Percentiles rank a stretch among this genome's conserved stretches.
phyloP scores from a whole-genome alignment of 164 flowering plant species.

The Tetracentron sinense region DNA sequence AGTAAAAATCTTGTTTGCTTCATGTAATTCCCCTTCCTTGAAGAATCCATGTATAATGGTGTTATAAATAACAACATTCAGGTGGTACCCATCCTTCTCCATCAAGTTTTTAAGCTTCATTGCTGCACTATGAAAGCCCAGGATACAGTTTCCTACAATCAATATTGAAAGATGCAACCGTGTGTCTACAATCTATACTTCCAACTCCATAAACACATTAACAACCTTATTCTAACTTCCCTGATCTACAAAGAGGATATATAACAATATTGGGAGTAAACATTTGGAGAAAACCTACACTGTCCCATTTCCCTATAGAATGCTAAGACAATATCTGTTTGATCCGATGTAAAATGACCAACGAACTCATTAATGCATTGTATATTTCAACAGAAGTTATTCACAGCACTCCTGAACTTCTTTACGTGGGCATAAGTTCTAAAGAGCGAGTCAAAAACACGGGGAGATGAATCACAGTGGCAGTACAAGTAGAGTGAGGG shows the following conservation, averaged over 20 bases:
- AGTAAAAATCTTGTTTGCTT: conserved; percentile 53
- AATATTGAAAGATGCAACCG: conserved; percentile 54
- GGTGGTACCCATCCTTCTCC: conserved; percentile 46
- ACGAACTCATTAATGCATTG: conserved; percentile 69
- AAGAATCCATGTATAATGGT: conserved; percentile 67
- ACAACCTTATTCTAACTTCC: conserved; percentile 64
- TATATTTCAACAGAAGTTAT: conserved; percentile 65
- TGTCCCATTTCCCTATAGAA: conserved; percentile 66
- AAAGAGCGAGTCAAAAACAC: conserved; percentile 73
- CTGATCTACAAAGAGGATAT: conserved; percentile 51
- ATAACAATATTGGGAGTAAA: conserved; percentile 76
- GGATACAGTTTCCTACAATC: conserved; percentile 61
- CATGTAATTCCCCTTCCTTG: conserved; percentile 65
- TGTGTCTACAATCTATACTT: conserved; percentile 56
- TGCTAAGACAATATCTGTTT: conserved; percentile 51
- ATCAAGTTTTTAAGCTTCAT: conserved; percentile 60
- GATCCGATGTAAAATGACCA: conserved; percentile 44
- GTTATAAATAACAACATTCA: conserved; percentile 61
- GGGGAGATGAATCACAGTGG: conserved; percentile 70
- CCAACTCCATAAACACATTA: conserved; percentile 59
- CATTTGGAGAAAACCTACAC: conserved; percentile 58
- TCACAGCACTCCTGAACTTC: conserved; percentile 68
- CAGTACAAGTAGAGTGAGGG: conserved; percentile 57
- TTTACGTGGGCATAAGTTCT: conserved; percentile 73
- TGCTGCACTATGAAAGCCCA: conserved; percentile 52